A percentile compares a stretch with the other conserved stretches of the same genome.
These are phyloP conservation scores for Aureobasidium sp. DNA, from an alignment of 2,329 filamentous ascomycete genomes.

Conservation along the genomic window DNA sequence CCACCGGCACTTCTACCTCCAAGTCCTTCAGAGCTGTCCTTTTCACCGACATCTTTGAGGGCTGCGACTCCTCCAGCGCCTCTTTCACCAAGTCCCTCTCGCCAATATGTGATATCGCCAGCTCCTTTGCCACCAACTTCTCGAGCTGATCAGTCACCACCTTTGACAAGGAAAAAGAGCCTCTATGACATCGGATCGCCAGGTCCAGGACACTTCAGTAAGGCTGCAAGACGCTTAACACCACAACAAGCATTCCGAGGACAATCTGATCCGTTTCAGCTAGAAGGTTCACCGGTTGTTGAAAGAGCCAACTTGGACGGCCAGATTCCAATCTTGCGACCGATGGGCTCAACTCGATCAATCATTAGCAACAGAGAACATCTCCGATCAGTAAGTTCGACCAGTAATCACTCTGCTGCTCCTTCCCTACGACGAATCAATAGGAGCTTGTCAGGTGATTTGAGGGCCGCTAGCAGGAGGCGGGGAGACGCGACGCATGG, in stretches of 20 bases:
- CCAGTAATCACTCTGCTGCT: conserved; percentile 51
- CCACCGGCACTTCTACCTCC: neutral
- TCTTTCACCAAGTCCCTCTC: neutral
- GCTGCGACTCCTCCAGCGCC: neutral
- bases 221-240: conserved; percentile 29
- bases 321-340: neutral
- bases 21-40: neutral
- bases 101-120: neutral
- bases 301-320: neutral
- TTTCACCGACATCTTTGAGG: neutral
- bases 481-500: conserved; percentile 31
- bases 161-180: conserved; percentile 20
- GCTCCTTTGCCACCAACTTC: neutral
- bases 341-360: conserved; percentile 29
- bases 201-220: conserved; percentile 32
- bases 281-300: neutral
- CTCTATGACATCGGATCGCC: conserved; percentile 30
- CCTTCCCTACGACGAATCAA: conserved; percentile 65
- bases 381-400: conserved; percentile 54
- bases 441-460: conserved; percentile 63
- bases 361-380: conserved; percentile 30
- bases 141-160: neutral
- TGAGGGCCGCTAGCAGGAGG: conserved; percentile 60
- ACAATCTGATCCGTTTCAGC: conserved; percentile 1
- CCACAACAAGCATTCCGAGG: conserved; percentile 31